A percentile compares a stretch with the other conserved stretches of the same genome.
Evolutionary conservation across 2,329 filamentous ascomycete genomes (phyloP).

Genomic region (Neobulgaria alba): DNA sequence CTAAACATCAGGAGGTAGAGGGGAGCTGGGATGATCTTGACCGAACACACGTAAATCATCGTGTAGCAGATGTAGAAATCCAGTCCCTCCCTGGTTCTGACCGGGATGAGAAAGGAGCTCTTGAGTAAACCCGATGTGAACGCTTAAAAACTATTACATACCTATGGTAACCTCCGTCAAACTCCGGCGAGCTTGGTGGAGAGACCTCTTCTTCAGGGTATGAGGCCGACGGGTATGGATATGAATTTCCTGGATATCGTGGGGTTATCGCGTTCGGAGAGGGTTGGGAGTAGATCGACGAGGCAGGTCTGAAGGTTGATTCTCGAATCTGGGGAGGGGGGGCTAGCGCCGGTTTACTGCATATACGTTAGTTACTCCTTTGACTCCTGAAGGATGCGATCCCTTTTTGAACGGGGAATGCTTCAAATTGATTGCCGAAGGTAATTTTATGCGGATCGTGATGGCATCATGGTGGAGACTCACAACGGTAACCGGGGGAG

Average conservation of each 20-base stretch:
- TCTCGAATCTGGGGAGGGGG: slow-evolving; percentile 7
- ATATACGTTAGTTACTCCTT: background rate
- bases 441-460: too few species aligned
- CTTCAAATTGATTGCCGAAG: background rate
- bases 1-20: slow-evolving; percentile 18
- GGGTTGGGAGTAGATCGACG: slow-evolving; percentile 54
- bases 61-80: background rate
- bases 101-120: slow-evolving; percentile 17
- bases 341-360: background rate
- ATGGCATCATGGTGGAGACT: too few species aligned
- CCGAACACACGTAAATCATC: slow-evolving; percentile 12
- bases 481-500: slow-evolving; percentile 18
- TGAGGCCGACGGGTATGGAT: slow-evolving; percentile 20
- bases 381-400: background rate
- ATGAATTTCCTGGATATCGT: slow-evolving; percentile 22
- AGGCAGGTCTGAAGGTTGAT: slow-evolving; percentile 39
- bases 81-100: too few species aligned
- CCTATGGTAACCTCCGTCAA: slow-evolving; percentile 13
- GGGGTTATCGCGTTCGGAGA: slow-evolving; percentile 31
- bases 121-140: slow-evolving; percentile 9
- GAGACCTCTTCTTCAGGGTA: slow-evolving; percentile 31
- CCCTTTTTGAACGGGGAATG: too few species aligned
- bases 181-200: slow-evolving; percentile 35
- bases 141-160: slow-evolving; percentile 18
- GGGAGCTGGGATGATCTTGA: slow-evolving; percentile 12